phyloP scores from a whole-genome alignment of 2,329 filamentous ascomycete genomes.

The Pseudopithomyces maydicus region DNA sequence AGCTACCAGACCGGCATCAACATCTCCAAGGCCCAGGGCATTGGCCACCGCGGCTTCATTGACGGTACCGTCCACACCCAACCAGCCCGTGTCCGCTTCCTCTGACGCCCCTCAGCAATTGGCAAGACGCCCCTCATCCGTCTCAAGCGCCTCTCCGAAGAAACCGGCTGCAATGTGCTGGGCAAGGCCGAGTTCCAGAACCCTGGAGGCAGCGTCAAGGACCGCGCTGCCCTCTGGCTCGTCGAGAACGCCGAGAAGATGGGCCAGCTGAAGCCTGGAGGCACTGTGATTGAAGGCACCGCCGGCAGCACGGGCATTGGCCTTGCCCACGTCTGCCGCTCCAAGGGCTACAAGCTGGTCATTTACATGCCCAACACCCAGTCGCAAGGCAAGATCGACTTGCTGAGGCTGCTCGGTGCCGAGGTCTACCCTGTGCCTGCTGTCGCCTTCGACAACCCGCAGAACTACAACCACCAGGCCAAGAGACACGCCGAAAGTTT shows the following conservation, averaged over 20 bases:
- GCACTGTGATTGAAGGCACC: constrained; percentile 95
- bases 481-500: constrained; percentile 82
- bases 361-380: constrained; percentile 99
- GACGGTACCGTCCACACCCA: constrained; percentile 65
- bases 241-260: constrained; percentile 91
- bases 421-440: constrained; percentile 96
- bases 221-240: constrained; percentile 92
- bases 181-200: constrained; percentile 99
- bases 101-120: constrained; percentile 67
- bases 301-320: constrained; percentile 98
- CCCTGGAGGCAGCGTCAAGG: constrained; percentile 94
- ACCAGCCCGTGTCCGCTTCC: background rate
- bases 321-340: constrained; percentile 92
- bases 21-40: constrained; percentile 79
- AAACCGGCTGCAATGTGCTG: constrained; percentile 91
- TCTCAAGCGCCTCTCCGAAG: constrained; percentile 82
- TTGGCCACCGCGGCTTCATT: constrained; percentile 74
- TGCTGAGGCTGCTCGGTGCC: constrained; percentile 86
- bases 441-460: constrained; percentile 90
- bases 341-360: constrained; percentile 88
- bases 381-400: constrained; percentile 95
- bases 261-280: constrained; percentile 80
- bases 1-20: constrained; percentile 67
- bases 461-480: constrained; percentile 99
- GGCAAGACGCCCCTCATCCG: constrained; percentile 96